Evolutionary conservation across 2,329 filamentous ascomycete species (phyloP).

Genomic region (Botryosphaeria agaves): DNA sequence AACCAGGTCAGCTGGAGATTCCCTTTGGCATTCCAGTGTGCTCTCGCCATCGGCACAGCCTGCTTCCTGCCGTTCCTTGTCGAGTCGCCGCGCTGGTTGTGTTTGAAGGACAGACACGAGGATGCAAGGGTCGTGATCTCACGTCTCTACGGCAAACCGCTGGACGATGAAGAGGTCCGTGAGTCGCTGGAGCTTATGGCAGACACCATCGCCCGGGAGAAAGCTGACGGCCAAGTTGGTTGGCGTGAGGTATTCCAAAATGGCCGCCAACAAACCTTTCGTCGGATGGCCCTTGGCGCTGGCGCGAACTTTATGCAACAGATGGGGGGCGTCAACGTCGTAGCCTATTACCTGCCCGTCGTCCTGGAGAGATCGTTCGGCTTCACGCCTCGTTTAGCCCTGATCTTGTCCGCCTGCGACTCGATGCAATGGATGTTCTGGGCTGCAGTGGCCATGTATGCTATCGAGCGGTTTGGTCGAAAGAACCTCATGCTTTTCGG

Average conservation of each 20-base stretch:
- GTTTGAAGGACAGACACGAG: constrained; percentile 6
- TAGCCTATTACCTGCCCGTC: constrained; percentile 17
- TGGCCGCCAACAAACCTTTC: constrained; percentile 25
- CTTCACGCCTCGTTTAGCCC: constrained; percentile 4
- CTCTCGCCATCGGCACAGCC: constrained; percentile 25
- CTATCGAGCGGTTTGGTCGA: constrained; percentile 18
- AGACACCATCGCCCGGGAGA: constrained; percentile 10
- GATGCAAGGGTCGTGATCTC: neutral
- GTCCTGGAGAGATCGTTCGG: constrained; percentile 20
- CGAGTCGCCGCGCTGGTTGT: constrained; percentile 18
- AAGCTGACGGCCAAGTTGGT: neutral
- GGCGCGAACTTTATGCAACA: constrained; percentile 31
- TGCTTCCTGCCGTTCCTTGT: constrained; percentile 21
- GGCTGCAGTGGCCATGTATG: constrained; percentile 19
- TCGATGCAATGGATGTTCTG: constrained; percentile 24
- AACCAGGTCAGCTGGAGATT: constrained; percentile 8
- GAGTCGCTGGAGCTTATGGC: constrained; percentile 1
- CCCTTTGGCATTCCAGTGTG: constrained; percentile 26
- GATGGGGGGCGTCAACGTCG: constrained; percentile 14
- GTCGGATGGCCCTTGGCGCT: constrained; percentile 23
- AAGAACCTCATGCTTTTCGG: constrained; percentile 15
- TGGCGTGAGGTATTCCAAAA: constrained; percentile 18
- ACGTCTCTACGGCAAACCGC: neutral
- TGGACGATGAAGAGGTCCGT: neutral
- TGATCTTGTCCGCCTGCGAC: constrained; percentile 21